A percentile compares a stretch with the other conserved stretches of the same genome.
Conservation (phyloP, 1,139 yeast genomes). For the Geotrichum bryndzae region DNA sequence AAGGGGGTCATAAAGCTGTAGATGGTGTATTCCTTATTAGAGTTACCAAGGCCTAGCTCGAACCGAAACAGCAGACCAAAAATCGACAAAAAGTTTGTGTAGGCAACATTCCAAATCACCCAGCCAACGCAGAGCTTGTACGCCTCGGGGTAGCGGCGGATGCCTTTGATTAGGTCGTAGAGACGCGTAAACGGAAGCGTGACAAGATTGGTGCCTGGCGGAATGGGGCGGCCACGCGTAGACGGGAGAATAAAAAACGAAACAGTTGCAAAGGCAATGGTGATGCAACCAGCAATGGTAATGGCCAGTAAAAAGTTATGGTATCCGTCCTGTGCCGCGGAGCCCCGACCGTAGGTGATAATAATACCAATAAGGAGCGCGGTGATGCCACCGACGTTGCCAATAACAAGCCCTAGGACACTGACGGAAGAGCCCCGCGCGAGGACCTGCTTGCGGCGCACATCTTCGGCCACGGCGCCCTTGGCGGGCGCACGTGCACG, state of each 20-base stretch:
- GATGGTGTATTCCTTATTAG: conserved; percentile 42
- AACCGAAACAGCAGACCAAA: conserved; percentile 41
- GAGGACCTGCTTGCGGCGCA: conserved; percentile 32
- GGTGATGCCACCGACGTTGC: conserved; percentile 41
- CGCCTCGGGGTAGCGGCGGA: conserved; percentile 39
- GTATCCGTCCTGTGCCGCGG: conserved; percentile 35
- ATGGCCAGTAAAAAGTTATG: conserved; percentile 39
- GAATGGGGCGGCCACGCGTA: conserved; percentile 33
- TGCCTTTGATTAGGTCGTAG: conserved; percentile 29
- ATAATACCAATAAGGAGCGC: conserved; percentile 42
- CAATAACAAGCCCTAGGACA: conserved; percentile 39
- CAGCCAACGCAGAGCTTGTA: conserved; percentile 40
- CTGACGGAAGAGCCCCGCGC: conserved; percentile 40
- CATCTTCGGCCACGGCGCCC: conserved; percentile 31
- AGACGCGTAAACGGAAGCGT: conserved; percentile 35
- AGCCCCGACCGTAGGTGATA: conserved; percentile 36
- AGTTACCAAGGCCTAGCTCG: conserved; percentile 40
- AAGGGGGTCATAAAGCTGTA: conserved; percentile 41
- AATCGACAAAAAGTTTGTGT: conserved; percentile 38
- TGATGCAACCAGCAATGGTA: conserved; percentile 41
- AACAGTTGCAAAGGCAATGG: conserved; percentile 33
- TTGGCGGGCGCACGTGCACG: conserved; percentile 29
- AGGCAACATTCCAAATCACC: conserved; percentile 45
- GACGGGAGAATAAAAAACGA: conserved; percentile 37
- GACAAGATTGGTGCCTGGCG: conserved; percentile 31